Conservation (phyloP, 2,329 filamentous ascomycete species). For the Sclerotinia spermophila region DNA sequence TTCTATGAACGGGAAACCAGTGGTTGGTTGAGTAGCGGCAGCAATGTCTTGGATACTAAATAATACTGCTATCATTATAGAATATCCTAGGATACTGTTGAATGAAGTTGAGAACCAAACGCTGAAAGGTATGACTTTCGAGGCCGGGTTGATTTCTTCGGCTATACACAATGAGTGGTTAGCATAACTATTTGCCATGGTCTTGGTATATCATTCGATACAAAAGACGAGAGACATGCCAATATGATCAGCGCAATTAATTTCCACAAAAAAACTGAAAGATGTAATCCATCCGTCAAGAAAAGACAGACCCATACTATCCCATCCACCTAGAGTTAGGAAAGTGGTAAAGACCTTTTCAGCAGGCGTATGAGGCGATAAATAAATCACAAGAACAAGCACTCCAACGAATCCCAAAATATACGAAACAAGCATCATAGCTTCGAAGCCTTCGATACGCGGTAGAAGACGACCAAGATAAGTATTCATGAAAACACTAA, state of each 20-base stretch:
- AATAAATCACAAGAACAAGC: conserved; percentile 15
- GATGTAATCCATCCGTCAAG: conserved; percentile 3
- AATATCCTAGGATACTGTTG: conserved; percentile 20
- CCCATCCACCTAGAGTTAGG: conserved; percentile 16
- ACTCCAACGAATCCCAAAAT: conserved; percentile 19
- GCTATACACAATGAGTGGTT: not conserved
- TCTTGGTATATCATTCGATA: not conserved
- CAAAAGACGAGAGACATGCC: not conserved
- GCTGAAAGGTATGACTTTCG: conserved; percentile 17
- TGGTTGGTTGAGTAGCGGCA: not conserved
- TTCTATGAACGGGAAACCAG: conserved; percentile 17
- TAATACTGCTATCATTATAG: conserved; percentile 20
- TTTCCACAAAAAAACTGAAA: conserved; percentile 1
- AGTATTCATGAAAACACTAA: conserved; percentile 19
- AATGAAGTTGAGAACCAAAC: conserved; percentile 14
- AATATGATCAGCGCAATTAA: conserved; percentile 9
- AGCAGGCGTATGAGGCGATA: conserved; percentile 22
- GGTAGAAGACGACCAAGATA: conserved; percentile 11
- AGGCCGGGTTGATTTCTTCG: conserved; percentile 18
- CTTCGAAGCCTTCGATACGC: conserved; percentile 15
- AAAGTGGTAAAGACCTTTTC: conserved; percentile 17
- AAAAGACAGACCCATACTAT: conserved; percentile 16
- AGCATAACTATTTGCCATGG: not conserved
- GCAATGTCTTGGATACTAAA: conserved; percentile 13
- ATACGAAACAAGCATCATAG: conserved; percentile 12